These are phyloP conservation scores for Rosa persica DNA, from an alignment of 306 rosid genomes.

Conservation along the genomic window DNA sequence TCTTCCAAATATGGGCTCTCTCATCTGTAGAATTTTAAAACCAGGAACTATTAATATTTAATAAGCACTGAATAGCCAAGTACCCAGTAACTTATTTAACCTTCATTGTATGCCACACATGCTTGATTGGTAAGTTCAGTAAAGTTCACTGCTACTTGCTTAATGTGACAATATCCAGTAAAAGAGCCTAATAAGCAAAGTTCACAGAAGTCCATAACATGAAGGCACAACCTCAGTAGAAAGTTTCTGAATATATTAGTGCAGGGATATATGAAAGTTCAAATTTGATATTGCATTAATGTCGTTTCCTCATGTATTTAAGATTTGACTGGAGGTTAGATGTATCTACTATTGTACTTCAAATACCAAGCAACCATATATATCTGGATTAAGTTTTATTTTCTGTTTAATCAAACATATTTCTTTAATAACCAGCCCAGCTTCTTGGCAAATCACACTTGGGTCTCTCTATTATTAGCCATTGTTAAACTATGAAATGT, in stretches of 20 bases:
- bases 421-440: not conserved
- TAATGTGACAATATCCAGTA: not conserved
- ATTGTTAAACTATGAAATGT: not conserved
- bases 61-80: slow-evolving; percentile 17
- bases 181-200: not conserved
- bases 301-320: not conserved
- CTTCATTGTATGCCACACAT: not conserved
- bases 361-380: not conserved
- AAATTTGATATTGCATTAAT: not conserved
- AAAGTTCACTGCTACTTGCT: not conserved
- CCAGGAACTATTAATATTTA: slow-evolving; percentile 23
- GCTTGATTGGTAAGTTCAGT: not conserved
- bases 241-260: not conserved
- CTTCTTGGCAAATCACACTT: not conserved
- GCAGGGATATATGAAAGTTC: not conserved
- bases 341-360: not conserved
- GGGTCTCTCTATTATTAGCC: not conserved
- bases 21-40: slow-evolving; percentile 41
- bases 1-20: slow-evolving; percentile 69
- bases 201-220: not conserved
- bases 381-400: not conserved
- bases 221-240: not conserved
- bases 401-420: not conserved
- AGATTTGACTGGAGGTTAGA: not conserved
- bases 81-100: not conserved